These are phyloP conservation scores for Xylariaceae sp. DNA, from an alignment of 2,329 filamentous ascomycete species.

Conservation along the genomic window DNA sequence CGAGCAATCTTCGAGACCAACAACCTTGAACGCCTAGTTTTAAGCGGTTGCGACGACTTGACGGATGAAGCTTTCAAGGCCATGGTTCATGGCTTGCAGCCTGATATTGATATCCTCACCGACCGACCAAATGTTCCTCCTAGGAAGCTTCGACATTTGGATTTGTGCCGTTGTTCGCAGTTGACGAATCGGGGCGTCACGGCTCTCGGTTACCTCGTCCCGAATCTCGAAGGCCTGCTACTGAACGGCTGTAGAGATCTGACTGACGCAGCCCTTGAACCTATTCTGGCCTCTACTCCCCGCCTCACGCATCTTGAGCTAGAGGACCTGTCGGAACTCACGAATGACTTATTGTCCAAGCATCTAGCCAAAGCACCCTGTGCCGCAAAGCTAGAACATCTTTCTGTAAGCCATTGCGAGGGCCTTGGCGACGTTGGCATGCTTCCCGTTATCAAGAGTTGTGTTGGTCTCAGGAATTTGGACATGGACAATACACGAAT, in stretches of 20 bases:
- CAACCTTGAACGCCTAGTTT: constrained; percentile 72
- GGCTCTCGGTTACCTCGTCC: constrained; percentile 68
- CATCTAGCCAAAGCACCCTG: constrained; percentile 75
- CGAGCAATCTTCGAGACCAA: constrained; percentile 74
- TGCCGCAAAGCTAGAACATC: constrained; percentile 65
- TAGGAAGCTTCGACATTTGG: constrained; percentile 75
- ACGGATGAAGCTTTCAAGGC: constrained; percentile 68
- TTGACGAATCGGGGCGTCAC: constrained; percentile 72
- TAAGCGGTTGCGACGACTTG: constrained; percentile 75
- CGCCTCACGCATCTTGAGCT: constrained; percentile 81
- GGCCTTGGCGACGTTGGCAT: constrained; percentile 77
- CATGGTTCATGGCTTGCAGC: constrained; percentile 71
- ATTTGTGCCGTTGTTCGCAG: constrained; percentile 72
- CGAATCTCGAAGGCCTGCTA: constrained; percentile 76
- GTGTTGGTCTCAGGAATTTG: constrained; percentile 62
- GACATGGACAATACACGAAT: constrained; percentile 93
- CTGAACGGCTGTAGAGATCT: constrained; percentile 73
- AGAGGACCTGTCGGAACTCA: constrained; percentile 76
- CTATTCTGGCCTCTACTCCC: constrained; percentile 70
- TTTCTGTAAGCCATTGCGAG: constrained; percentile 89
- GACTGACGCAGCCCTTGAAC: constrained; percentile 67
- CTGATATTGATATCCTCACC: constrained; percentile 77
- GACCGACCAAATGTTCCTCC: constrained; percentile 70
- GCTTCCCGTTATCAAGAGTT: constrained; percentile 74
- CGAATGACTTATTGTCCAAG: constrained; percentile 67